Evolutionary conservation across 164 flowering plant genomes (phyloP).

Genomic region (Cinnamomum micranthum): DNA sequence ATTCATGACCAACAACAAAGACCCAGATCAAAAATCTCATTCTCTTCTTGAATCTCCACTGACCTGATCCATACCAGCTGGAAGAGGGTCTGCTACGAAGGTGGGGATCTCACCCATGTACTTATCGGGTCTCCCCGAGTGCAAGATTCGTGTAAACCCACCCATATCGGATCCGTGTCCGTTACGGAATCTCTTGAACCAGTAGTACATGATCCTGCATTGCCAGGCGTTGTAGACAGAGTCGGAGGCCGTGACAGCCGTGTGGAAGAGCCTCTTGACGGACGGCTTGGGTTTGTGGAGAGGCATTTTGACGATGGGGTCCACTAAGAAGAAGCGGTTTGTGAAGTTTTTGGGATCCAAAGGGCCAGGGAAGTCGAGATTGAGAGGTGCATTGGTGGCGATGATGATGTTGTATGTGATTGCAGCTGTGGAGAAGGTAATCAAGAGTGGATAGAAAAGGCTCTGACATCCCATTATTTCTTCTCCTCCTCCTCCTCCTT

Average conservation of each 20-base stretch:
- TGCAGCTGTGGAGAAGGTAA: conserved; percentile 73
- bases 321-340: conserved; percentile 29
- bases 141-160: conserved; percentile 78
- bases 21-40: background rate
- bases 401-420: conserved; percentile 90
- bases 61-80: conserved; percentile 79
- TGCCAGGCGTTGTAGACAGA: conserved; percentile 89
- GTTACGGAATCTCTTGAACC: conserved; percentile 71
- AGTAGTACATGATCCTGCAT: conserved; percentile 88
- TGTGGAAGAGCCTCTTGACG: conserved; percentile 45
- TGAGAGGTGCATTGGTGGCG: conserved; percentile 76
- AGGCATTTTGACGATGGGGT: conserved; percentile 85
- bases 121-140: conserved; percentile 77
- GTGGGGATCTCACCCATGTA: conserved; percentile 94
- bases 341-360: conserved; percentile 17
- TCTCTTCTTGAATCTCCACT: conserved; percentile 13
- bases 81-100: conserved; percentile 89
- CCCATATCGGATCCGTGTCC: conserved; percentile 90
- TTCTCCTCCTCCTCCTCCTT: background rate
- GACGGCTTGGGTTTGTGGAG: conserved; percentile 17
- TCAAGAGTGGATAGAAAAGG: conserved; percentile 48
- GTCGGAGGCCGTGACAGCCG: conserved; percentile 84
- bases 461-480: conserved; percentile 65
- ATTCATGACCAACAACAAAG: background rate
- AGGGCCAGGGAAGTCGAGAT: conserved; percentile 54